These are phyloP conservation scores for Colletotrichum chlorophyti DNA, from an alignment of 2,329 filamentous ascomycete species.

Conservation along the genomic window DNA sequence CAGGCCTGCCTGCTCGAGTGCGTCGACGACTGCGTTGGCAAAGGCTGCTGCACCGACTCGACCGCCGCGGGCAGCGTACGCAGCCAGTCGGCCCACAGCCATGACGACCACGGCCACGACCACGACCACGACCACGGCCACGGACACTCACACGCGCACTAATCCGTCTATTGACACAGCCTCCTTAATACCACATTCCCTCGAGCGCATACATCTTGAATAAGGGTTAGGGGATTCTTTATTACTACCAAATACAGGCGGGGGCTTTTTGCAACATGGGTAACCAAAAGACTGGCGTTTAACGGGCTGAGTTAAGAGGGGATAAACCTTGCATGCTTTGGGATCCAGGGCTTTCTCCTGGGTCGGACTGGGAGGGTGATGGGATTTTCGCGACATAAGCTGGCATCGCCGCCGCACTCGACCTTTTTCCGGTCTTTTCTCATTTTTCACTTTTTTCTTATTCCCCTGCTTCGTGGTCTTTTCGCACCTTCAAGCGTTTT, in stretches of 20 bases:
- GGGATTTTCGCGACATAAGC: background rate
- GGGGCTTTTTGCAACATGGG: conserved; percentile 5
- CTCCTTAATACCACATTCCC: background rate
- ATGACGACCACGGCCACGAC: conserved; percentile 36
- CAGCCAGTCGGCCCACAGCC: conserved; percentile 38
- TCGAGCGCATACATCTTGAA: background rate
- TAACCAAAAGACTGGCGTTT: conserved; percentile 17
- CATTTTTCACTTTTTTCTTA: background rate
- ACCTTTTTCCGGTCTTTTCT: background rate
- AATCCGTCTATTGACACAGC: background rate
- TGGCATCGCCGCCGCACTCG: background rate
- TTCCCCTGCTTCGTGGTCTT: background rate
- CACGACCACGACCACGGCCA: conserved; percentile 5
- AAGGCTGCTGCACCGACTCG: conserved; percentile 50
- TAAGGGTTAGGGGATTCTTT: background rate
- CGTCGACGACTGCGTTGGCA: conserved; percentile 53
- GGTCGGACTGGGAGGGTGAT: background rate
- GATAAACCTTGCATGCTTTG: background rate
- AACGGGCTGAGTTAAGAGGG: conserved; percentile 5
- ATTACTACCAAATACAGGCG: background rate
- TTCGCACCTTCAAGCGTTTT: background rate
- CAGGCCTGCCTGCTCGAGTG: conserved; percentile 58
- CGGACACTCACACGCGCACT: conserved; percentile 16
- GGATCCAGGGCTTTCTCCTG: background rate
- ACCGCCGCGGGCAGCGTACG: conserved; percentile 39